phyloP scores from a whole-genome alignment of 345 rosid species.

The Citrus australasica region DNA sequence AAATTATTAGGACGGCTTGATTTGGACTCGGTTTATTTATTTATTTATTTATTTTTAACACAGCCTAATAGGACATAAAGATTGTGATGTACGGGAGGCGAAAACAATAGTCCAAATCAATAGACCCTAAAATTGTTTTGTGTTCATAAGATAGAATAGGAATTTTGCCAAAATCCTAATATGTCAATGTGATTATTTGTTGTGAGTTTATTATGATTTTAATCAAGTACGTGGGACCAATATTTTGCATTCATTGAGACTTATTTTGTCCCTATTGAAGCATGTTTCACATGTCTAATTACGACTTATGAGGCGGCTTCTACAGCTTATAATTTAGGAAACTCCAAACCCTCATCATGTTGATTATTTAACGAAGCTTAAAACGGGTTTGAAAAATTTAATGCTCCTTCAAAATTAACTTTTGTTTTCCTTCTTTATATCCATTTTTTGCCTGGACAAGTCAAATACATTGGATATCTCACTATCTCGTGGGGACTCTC shows the following conservation, averaged over 20 bases:
- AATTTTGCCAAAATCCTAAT: background rate
- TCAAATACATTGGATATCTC: background rate
- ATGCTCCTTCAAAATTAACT: background rate
- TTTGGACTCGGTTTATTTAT: background rate
- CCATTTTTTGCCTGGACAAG: background rate
- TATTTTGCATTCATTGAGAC: background rate
- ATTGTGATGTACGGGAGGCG: background rate
- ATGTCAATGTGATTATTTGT: background rate
- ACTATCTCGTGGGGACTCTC: background rate
- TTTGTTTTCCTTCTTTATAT: background rate
- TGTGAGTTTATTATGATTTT: background rate
- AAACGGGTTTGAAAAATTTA: background rate
- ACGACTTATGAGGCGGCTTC: background rate
- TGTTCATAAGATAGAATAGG: background rate
- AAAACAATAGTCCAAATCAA: background rate
- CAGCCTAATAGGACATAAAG: background rate
- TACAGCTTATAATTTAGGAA: background rate
- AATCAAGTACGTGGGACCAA: background rate
- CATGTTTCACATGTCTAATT: conserved; percentile 10
- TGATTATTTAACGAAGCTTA: background rate
- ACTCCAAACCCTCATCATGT: background rate
- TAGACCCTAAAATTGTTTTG: background rate
- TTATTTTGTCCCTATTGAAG: background rate
- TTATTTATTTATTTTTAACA: background rate
- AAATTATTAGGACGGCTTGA: background rate